phyloP scores from a whole-genome alignment of 2,329 filamentous ascomycete genomes.

The Pseudogymnoascus sp. region DNA sequence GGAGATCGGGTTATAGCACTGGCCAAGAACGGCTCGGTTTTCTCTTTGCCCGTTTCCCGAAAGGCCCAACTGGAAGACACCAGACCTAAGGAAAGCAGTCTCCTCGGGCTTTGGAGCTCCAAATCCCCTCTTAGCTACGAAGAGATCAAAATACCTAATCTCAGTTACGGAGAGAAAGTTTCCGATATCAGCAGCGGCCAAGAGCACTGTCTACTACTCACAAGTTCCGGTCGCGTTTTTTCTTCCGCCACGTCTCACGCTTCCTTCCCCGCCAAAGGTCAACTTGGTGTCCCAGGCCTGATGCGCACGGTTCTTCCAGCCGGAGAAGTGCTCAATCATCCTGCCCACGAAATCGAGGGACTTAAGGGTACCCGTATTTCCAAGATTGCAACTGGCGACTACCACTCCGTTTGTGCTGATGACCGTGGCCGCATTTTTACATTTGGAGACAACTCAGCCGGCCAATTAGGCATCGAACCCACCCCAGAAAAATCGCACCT shows the following conservation, averaged over 20 bases:
- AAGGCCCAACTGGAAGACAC: slow-evolving; percentile 57
- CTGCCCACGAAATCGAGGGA: slow-evolving; percentile 62
- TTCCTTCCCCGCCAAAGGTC: slow-evolving; percentile 71
- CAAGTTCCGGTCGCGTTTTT: slow-evolving; percentile 76
- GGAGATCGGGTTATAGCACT: slow-evolving; percentile 76
- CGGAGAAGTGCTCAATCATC: slow-evolving; percentile 66
- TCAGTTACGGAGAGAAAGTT: slow-evolving; percentile 64
- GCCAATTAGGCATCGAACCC: slow-evolving; percentile 80
- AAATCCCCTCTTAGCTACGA: slow-evolving; percentile 60
- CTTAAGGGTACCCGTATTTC: slow-evolving; percentile 62
- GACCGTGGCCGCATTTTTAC: slow-evolving; percentile 68
- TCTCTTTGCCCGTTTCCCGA: slow-evolving; percentile 71
- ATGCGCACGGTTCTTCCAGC: slow-evolving; percentile 68
- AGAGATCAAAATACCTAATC: slow-evolving; percentile 53
- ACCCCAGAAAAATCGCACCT: slow-evolving; percentile 51
- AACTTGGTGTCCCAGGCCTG: slow-evolving; percentile 78
- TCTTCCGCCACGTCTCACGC: slow-evolving; percentile 74
- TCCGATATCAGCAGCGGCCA: slow-evolving; percentile 66
- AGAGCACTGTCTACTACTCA: slow-evolving; percentile 80
- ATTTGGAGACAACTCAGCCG: slow-evolving; percentile 84
- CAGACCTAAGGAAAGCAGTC: slow-evolving; percentile 54
- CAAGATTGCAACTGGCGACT: slow-evolving; percentile 75
- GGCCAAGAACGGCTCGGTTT: slow-evolving; percentile 65
- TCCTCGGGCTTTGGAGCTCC: slow-evolving; percentile 65
- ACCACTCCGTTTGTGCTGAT: slow-evolving; percentile 74